phyloP scores from a whole-genome alignment of 2,329 filamentous ascomycete genomes.

The Phyllosticta citriasiana region DNA sequence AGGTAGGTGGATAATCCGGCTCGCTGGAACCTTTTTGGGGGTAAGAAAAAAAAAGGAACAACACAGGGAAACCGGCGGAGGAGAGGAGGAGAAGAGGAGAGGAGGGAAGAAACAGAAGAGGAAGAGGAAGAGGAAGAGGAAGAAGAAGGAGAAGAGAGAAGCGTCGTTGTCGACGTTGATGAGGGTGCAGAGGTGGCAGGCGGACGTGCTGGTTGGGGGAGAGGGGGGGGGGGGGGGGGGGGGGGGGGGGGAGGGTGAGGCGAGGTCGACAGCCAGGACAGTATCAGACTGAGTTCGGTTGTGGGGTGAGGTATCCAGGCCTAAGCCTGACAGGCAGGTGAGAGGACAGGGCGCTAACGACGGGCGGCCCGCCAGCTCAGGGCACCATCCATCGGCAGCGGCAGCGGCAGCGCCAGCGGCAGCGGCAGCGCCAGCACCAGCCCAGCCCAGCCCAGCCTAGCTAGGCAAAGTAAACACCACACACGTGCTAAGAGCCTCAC shows the following conservation, averaged over 20 bases:
- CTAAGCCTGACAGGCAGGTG: too few relatives aligned
- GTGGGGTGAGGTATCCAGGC: conserved; percentile 4
- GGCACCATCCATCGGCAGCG: too few relatives aligned
- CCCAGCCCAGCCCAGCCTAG: background rate
- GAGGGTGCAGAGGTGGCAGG: background rate
- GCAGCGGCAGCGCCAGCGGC: too few relatives aligned
- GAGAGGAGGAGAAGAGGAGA: conserved; percentile 23
- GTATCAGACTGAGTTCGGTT: conserved; percentile 8
- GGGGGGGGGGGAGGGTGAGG: conserved; percentile 10
- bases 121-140: conserved; percentile 23
- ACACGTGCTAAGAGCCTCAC: background rate
- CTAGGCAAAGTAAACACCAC: background rate
- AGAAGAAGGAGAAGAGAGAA: conserved; percentile 25
- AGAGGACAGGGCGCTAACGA: background rate
- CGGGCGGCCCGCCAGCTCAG: background rate
- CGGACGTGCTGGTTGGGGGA: conserved; percentile 18
- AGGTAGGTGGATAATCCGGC: conserved; percentile 8
- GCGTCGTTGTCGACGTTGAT: conserved; percentile 11
- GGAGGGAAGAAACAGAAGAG: conserved; percentile 19
- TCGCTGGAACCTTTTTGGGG: conserved; percentile 1
- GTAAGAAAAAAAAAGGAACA: conserved; percentile 1
- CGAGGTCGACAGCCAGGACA: conserved; percentile 2
- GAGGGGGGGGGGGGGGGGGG: conserved; percentile 13
- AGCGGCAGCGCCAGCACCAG: background rate
- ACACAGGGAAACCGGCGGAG: background rate